Base-by-base conservation (phyloP, 306 rosid species). In the Erythrophleum fordii region DNA sequence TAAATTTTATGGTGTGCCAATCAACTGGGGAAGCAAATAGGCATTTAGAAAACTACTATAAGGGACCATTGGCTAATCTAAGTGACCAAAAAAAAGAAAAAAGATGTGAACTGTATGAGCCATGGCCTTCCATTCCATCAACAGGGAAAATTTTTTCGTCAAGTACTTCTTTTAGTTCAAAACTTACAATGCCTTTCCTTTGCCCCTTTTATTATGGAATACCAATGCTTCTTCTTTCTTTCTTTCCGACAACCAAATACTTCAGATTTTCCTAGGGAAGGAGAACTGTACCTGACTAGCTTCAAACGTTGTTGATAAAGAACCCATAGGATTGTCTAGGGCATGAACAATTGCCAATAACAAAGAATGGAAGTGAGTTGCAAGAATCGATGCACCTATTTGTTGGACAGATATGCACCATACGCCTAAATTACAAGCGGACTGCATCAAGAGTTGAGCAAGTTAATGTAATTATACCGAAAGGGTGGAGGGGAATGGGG, bases 341-440 rank as follows among this genome's bases (percentile, higher is more conserved):
- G 97, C 94, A 83, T 89, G 94, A 73, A 89, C 85, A 55, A 92
- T 80, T 6, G 92, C 97, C 42, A 51, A 73, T 86, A 92, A 81
- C 75, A 94, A 72, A 77, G 86, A 87, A 72, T 79, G 52, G 65
- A 87, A 88, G 79, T 85, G 89, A 45, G 72, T 65, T 68, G 83
- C 88, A 58, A 91, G 85, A 77, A 88, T 44, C 11, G 84, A 65
- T 39, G 83, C 78, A 61, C 64, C 87, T 25, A 90, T 81, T 80
- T 92, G 94, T 81, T 92, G 97, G 5, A 94, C 83, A 73, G 97
- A 92, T 81, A 92, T 83, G 85, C 94, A 91, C 97, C 98, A 94
- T 41, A 86, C 92, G 74, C 92, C 98, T 83, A 94, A 83, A 80
- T 92, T 94, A 76, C 98, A 94, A 65, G 87, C 93, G 53, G 93